Percentiles rank a stretch among this genome's conserved stretches.
These are phyloP conservation scores for Alternaria brassicae DNA, from an alignment of 2,329 filamentous ascomycete species.

Conservation along the genomic window DNA sequence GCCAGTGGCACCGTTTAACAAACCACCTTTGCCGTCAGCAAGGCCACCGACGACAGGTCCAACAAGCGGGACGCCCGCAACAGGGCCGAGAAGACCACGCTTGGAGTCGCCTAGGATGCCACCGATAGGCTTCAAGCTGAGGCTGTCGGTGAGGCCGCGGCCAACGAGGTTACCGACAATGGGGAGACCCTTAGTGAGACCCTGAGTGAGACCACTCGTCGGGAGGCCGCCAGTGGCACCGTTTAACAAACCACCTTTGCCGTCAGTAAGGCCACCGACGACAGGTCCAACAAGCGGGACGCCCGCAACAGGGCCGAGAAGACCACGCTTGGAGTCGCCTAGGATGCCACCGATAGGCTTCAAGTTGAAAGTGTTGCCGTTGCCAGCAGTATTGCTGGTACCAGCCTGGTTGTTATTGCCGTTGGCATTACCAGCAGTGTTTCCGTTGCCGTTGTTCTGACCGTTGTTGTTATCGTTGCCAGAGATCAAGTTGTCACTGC, in stretches of 20 bases:
- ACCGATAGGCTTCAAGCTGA: slow-evolving; percentile 17
- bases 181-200: background rate
- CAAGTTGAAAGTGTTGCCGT: slow-evolving; percentile 22
- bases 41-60: background rate
- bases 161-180: background rate
- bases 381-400: slow-evolving; percentile 10
- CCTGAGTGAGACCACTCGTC: too few relatives aligned
- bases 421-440: slow-evolving; percentile 15
- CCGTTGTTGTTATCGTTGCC: slow-evolving; percentile 21
- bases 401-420: slow-evolving; percentile 18
- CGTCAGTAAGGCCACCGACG: background rate
- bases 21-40: background rate
- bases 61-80: background rate
- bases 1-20: background rate
- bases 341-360: slow-evolving; percentile 8
- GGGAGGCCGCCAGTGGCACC: background rate
- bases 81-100: background rate
- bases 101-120: background rate
- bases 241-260: background rate
- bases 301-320: background rate
- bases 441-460: slow-evolving; percentile 9
- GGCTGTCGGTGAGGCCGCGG: slow-evolving; percentile 11
- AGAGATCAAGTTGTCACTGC: slow-evolving; percentile 9
- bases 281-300: background rate
- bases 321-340: background rate